Conservation (phyloP, 2,329 filamentous ascomycete species). For the Verticillium longisporum region DNA sequence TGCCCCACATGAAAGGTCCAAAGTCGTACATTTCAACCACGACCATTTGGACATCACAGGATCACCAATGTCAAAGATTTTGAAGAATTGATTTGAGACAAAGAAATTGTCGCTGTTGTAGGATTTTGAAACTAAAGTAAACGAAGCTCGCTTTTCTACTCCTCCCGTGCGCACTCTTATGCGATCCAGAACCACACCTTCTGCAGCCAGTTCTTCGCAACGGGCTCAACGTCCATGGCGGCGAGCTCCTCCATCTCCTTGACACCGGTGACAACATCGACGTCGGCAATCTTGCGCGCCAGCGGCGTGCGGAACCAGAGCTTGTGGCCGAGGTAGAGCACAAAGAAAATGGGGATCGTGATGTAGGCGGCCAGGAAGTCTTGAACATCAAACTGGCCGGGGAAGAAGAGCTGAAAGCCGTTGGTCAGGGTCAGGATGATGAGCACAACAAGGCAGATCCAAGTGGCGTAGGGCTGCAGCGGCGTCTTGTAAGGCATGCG, state of each 20-base stretch:
- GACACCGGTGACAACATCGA: conserved; percentile 52
- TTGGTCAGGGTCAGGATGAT: conserved; percentile 62
- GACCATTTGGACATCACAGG: too few relatives aligned
- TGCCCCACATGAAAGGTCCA: not conserved
- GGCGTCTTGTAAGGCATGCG: conserved; percentile 45
- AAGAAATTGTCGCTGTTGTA: not conserved
- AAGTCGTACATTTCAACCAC: too few relatives aligned
- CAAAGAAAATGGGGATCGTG: conserved; percentile 53
- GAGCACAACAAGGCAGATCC: conserved; percentile 50
- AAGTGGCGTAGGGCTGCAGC: conserved; percentile 59
- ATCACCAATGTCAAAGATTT: too few relatives aligned
- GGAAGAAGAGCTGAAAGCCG: conserved; percentile 69
- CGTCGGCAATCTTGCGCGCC: conserved; percentile 34
- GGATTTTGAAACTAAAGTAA: not conserved
- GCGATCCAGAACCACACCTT: conserved; percentile 52
- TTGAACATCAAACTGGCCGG: conserved; percentile 52
- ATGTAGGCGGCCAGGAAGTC: conserved; percentile 60
- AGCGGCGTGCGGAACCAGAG: conserved; percentile 35
- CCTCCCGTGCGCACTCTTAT: conserved; percentile 13
- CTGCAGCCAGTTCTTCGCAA: conserved; percentile 43
- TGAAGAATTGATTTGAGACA: too few relatives aligned
- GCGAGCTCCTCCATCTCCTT: conserved; percentile 56
- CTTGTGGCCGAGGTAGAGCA: conserved; percentile 57
- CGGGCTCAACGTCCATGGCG: conserved; percentile 36
- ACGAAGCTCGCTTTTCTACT: not conserved